Percentiles rank a stretch among this genome's conserved stretches.
phyloP scores from a whole-genome alignment of 495 filamentous ascomycete species.

The Choiromyces venosus region DNA sequence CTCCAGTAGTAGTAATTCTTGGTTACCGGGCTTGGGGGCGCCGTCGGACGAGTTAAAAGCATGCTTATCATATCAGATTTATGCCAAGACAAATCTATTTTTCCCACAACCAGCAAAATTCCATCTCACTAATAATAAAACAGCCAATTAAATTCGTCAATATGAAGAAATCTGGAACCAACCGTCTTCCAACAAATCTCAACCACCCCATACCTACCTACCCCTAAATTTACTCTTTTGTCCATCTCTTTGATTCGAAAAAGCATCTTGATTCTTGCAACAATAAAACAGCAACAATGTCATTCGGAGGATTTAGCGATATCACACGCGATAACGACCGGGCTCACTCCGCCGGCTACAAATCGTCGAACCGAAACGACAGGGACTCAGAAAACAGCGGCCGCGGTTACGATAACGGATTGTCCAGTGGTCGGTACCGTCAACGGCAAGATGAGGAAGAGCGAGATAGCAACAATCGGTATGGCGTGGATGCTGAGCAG shows the following conservation, averaged over 20 bases:
- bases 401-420: background rate
- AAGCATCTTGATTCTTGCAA: background rate
- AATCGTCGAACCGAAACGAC: background rate
- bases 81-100: background rate
- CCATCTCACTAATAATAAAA: background rate
- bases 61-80: background rate
- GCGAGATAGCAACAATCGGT: constrained; percentile 7
- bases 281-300: constrained; percentile 13
- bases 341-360: constrained; percentile 21
- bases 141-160: background rate
- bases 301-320: constrained; percentile 34
- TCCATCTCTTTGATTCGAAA: background rate
- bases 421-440: constrained; percentile 13
- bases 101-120: background rate
- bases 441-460: constrained; percentile 5
- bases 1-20: background rate
- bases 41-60: no score
- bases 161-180: background rate
- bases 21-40: background rate
- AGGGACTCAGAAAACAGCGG: background rate
- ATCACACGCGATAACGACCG: constrained; percentile 32
- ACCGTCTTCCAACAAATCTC: background rate
- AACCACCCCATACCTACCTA: background rate
- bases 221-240: background rate
- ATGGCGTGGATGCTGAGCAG: background rate